A percentile compares a stretch with the other conserved stretches of the same genome.
Evolutionary conservation across 139 green algal species (phyloP).

Genomic region (Coccomyxa sp.): DNA sequence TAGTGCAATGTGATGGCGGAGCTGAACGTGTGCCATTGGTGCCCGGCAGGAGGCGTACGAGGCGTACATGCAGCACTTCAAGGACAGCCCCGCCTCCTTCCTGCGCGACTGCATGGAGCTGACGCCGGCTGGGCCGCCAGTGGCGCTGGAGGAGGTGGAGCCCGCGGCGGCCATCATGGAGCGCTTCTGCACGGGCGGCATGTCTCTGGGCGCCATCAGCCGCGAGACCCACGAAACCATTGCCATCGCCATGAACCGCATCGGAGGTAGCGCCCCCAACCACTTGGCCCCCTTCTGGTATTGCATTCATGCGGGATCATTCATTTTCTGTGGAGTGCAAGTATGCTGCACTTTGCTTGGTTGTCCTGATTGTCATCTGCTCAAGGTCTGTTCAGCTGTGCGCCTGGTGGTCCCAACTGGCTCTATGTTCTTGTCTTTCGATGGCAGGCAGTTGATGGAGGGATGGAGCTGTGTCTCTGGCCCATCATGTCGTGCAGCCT

Average conservation of each 20-base stretch:
- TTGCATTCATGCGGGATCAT: background rate
- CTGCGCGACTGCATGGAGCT: conserved; percentile 92
- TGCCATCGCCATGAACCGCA: conserved; percentile 98
- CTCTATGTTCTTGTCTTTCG: too few species aligned
- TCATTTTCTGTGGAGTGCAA: background rate
- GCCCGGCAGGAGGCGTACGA: conserved; percentile 61
- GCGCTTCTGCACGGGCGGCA: conserved; percentile 98
- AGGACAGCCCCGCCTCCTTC: conserved; percentile 62
- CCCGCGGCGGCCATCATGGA: conserved; percentile 81
- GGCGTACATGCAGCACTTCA: conserved; percentile 87
- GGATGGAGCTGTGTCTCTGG: too few species aligned
- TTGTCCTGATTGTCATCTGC: background rate
- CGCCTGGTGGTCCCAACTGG: too few species aligned
- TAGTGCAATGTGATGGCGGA: too few species aligned
- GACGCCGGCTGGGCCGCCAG: conserved; percentile 39
- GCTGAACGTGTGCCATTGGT: too few species aligned
- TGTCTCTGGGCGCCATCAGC: conserved; percentile 96
- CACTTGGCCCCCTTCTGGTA: background rate
- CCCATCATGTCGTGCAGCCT: too few species aligned
- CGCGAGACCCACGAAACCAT: conserved; percentile 98
- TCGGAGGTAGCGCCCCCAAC: conserved; percentile 64
- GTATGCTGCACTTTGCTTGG: background rate
- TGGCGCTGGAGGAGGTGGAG: conserved; percentile 88
- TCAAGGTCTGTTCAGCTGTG: background rate
- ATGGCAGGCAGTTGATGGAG: too few species aligned